phyloP scores from a whole-genome alignment of 495 filamentous ascomycete genomes.

The Neurospora sp. region DNA sequence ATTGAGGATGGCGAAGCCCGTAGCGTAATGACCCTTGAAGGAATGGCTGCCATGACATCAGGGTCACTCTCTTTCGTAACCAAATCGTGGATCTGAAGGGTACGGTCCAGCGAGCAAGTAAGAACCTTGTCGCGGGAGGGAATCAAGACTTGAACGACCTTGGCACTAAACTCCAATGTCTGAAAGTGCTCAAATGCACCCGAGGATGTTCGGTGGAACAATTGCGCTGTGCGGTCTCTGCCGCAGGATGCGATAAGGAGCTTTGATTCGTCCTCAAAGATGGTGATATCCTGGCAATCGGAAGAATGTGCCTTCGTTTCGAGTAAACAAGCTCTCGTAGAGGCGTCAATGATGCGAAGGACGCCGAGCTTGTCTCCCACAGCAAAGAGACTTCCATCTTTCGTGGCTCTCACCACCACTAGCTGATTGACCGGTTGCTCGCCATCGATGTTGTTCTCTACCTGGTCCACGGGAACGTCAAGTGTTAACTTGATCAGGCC shows the following conservation, averaged over 20 bases:
- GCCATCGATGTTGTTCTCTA: constrained; percentile 40
- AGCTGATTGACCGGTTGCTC: constrained; percentile 60
- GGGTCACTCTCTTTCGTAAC: constrained; percentile 59
- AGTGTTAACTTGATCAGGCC: constrained; percentile 58
- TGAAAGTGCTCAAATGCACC: constrained; percentile 40
- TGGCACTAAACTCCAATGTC: constrained; percentile 38
- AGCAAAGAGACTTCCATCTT: constrained; percentile 53
- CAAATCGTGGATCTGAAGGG: constrained; percentile 67
- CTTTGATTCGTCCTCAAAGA: constrained; percentile 44
- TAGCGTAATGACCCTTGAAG: constrained; percentile 61
- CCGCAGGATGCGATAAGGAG: constrained; percentile 67
- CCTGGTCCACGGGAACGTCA: constrained; percentile 58
- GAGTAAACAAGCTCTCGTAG: constrained; percentile 41
- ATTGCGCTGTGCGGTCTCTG: constrained; percentile 80
- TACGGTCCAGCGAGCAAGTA: constrained; percentile 83
- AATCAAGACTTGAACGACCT: constrained; percentile 38
- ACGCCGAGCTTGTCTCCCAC: constrained; percentile 81
- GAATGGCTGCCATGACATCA: constrained; percentile 64
- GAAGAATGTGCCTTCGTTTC: constrained; percentile 75
- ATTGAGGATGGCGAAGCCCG: constrained; percentile 84
- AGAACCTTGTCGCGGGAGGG: constrained; percentile 52
- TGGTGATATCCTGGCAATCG: constrained; percentile 74
- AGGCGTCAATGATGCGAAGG: constrained; percentile 47
- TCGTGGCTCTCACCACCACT: constrained; percentile 53
- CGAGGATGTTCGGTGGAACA: constrained; percentile 54